phyloP scores from a whole-genome alignment of 352 stramenopile genomes.

The Phytopythium kandeliae region DNA sequence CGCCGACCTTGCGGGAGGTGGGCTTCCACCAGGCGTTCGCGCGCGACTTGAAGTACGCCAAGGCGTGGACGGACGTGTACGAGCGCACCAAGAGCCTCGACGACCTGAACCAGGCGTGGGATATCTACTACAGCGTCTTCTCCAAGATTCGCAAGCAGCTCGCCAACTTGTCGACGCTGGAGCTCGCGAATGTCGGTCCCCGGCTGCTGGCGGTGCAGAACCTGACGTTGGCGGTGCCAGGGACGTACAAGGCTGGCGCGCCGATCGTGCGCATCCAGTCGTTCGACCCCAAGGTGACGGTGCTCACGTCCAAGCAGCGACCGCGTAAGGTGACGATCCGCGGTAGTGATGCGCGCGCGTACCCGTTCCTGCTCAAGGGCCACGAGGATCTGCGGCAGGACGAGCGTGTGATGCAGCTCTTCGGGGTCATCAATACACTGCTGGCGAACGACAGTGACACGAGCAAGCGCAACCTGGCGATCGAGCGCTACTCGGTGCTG shows the following conservation, averaged over 20 bases:
- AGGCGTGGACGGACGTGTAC: conserved; percentile 81
- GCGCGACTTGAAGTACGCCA: conserved; percentile 85
- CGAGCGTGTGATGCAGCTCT: conserved; percentile 99
- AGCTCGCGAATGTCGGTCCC: conserved; percentile 97
- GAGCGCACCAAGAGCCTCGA: conserved; percentile 73
- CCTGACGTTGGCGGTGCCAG: conserved; percentile 96
- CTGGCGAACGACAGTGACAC: conserved; percentile 97
- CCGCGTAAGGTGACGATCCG: conserved; percentile 98
- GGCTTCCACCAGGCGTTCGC: conserved; percentile 91
- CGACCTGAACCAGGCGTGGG: conserved; percentile 93
- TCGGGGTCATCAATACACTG: conserved; percentile 99
- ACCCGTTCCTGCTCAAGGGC: conserved; percentile 99
- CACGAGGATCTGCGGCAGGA: conserved; percentile 99
- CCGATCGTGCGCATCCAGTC: conserved; percentile 86
- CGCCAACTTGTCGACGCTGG: conserved; percentile 94
- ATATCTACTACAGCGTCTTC: conserved; percentile 99
- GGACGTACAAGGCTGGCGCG: conserved; percentile 81
- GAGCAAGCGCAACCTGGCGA: conserved; percentile 97
- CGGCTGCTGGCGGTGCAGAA: conserved; percentile 93
- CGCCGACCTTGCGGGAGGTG: conserved; percentile 78
- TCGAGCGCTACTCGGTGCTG: conserved; percentile 98
- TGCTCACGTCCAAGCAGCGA: conserved; percentile 99
- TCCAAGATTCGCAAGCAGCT: conserved; percentile 90
- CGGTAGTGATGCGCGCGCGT: conserved; percentile 97
- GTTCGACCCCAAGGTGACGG: conserved; percentile 94